Conservation (phyloP, 257 asterid genomes). For the Solanum sejunctum region DNA sequence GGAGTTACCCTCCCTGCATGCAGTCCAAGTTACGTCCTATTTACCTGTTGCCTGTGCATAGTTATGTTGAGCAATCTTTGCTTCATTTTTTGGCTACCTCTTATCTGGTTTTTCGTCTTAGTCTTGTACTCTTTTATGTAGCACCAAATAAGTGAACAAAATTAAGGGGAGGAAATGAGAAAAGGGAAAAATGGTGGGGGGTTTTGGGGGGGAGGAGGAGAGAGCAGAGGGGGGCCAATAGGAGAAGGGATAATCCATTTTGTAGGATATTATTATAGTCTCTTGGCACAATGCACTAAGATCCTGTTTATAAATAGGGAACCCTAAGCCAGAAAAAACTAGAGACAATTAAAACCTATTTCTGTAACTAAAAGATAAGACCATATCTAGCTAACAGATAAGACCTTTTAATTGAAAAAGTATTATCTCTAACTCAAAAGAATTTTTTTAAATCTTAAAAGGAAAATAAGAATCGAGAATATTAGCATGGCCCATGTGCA, state of each 20-base stretch:
- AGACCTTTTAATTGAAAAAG: background rate
- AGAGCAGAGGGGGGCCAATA: no score
- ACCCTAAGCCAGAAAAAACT: background rate
- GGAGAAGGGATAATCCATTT: background rate
- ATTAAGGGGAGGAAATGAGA: background rate
- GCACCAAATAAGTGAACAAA: background rate
- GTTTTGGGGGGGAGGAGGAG: background rate
- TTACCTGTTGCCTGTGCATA: background rate
- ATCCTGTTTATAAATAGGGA: background rate
- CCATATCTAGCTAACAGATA: background rate
- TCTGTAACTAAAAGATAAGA: background rate
- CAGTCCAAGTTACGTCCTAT: background rate
- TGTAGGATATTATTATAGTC: background rate
- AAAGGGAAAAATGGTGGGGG: background rate
- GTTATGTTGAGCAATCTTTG: background rate
- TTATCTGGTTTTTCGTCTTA: background rate
- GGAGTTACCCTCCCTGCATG: background rate
- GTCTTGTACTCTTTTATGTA: background rate
- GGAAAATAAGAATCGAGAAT: constrained; percentile 3
- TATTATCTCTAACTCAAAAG: background rate
- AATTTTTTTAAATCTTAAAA: background rate
- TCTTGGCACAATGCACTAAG: background rate
- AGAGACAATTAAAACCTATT: background rate
- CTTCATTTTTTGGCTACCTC: background rate
- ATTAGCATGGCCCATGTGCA: constrained; percentile 34